phyloP scores from a whole-genome alignment of 352 stramenopile genomes.

The Globisporangium cystogenes region DNA sequence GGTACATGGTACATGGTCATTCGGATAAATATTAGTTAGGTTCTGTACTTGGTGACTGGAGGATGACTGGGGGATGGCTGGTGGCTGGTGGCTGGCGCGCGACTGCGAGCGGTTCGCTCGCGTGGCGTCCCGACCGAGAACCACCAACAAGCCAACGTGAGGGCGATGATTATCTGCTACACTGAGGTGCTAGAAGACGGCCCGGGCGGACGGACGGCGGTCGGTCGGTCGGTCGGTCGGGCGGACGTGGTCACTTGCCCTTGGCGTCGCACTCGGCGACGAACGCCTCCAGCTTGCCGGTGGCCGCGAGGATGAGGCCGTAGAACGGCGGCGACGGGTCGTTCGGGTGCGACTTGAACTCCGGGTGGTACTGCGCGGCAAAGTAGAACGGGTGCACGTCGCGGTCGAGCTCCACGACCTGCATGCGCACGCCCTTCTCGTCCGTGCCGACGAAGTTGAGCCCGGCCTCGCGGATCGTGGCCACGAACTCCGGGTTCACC shows the following conservation, averaged over 20 bases:
- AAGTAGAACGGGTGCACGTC: conserved; percentile 99
- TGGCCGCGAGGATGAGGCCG: conserved; percentile 92
- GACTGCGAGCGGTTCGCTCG: conserved; percentile 10
- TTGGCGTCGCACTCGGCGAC: conserved; percentile 38
- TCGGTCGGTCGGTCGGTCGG: background rate
- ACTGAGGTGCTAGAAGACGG: background rate
- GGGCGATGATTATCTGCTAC: conserved; percentile 1
- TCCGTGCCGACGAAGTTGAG: conserved; percentile 98
- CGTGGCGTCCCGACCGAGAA: no score
- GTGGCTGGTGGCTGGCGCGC: background rate
- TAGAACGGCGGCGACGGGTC: conserved; percentile 97
- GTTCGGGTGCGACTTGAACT: conserved; percentile 97
- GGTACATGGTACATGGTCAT: no score
- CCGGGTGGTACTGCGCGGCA: conserved; percentile 98
- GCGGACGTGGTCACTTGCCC: conserved; percentile 30
- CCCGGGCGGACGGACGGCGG: no score
- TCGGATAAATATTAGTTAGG: no score
- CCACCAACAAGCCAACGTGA: conserved; percentile 7
- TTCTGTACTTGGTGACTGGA: no score
- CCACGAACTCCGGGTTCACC: conserved; percentile 96
- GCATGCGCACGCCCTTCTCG: conserved; percentile 97
- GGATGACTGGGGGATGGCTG: background rate
- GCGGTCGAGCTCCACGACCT: conserved; percentile 96
- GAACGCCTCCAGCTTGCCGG: conserved; percentile 65
- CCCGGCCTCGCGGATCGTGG: conserved; percentile 85